phyloP scores from a whole-genome alignment of 257 asterid species.

The Nicotiana otophora region DNA sequence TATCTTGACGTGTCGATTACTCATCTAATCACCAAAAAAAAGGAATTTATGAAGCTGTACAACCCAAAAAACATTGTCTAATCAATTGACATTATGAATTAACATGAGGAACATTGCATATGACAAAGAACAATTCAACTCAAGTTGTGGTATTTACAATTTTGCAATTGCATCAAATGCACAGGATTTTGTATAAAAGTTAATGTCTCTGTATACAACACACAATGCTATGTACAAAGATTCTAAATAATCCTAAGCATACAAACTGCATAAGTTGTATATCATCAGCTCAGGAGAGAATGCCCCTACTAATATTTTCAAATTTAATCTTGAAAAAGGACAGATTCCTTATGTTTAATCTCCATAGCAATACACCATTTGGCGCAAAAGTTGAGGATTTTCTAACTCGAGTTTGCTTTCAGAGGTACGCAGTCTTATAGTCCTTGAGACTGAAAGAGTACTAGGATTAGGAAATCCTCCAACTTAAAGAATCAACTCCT shows the following conservation, averaged over 20 bases:
- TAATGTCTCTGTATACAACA: not conserved
- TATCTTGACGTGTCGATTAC: too few species aligned
- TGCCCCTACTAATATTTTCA: not conserved
- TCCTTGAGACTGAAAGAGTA: not conserved
- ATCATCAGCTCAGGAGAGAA: not conserved
- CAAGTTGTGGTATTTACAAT: not conserved
- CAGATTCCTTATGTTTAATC: not conserved
- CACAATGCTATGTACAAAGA: not conserved
- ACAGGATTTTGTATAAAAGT: not conserved
- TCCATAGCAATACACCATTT: not conserved
- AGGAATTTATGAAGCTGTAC: not conserved
- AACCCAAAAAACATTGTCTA: not conserved
- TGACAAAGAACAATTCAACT: too few species aligned
- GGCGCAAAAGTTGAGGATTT: not conserved
- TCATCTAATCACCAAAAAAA: too few species aligned
- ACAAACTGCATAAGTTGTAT: not conserved
- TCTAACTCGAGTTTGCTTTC: not conserved
- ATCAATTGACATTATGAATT: not conserved
- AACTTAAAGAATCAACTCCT: not conserved
- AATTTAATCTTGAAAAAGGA: not conserved
- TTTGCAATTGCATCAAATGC: not conserved
- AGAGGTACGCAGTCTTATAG: not conserved
- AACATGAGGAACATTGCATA: not conserved
- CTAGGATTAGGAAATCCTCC: not conserved
- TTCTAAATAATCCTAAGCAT: not conserved